Evolutionary conservation across 257 asterid genomes (phyloP), one percentile per base, ranked within the genome.

Genomic region (Solanum ahanhuiri): DNA sequence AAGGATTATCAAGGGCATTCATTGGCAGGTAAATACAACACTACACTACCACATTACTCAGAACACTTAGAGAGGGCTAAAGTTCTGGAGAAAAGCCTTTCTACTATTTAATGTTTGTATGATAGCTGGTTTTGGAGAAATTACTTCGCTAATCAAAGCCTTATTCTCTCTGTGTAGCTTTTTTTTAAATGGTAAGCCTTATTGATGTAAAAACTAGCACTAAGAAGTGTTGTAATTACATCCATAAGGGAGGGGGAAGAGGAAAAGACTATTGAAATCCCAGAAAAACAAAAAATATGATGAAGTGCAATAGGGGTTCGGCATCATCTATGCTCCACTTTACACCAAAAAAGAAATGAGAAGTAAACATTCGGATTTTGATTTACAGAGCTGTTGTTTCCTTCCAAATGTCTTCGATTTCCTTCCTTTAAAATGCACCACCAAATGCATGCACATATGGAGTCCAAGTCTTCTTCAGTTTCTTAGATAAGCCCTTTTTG

Each of bases 1-100:
- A 92, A 84, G 99, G 98, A 87, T 7, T 95, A 25, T 97, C 99
- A 12, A 92, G 99, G 90, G 97, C 96, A 86, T 97, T 95, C 88
- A 90, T 91, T 71, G 99, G 99, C 92, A 94, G 99, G 99, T 97
- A 88, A 88, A 57, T 57, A 57, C 23, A 57, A 20, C 64, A 57
- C 64, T 18, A 18, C 64, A 57, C 64, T 20, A 54, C 64, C 64
- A 18, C 64, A 57, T 57, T 57, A 57, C 64, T 57, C 64, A 57
- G 64, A 57, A 57, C 23, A 57, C 64, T 57, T 67, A 71, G 66
- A 25, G 45, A 25, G 83, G 25, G 25, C 9, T 25, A 77, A 25
- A 41, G 20, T 25, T 75, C 10, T 43, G 39, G 64, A 77, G 25
- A 77, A 43, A 77, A 43, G 1, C 33, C 15, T 43, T 58, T 77